Evolutionary conservation across 306 rosid genomes (phyloP).

Genomic region (Cucumis melo): DNA sequence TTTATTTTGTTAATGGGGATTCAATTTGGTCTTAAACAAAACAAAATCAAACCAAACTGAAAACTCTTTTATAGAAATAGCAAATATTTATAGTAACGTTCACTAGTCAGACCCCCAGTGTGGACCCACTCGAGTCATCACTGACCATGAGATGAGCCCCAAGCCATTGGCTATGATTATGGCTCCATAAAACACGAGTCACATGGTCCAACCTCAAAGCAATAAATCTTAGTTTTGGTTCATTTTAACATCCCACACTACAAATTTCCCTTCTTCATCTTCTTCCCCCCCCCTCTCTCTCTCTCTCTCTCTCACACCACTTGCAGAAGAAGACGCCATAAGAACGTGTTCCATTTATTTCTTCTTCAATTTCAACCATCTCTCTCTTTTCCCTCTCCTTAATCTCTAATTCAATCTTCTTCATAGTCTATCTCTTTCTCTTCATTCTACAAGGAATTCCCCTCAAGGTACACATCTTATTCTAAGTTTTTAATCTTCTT

Average conservation of each 20-base stretch:
- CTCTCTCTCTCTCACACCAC: constrained; percentile 17
- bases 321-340: constrained; percentile 16
- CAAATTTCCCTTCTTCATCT: constrained; percentile 16
- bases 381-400: constrained; percentile 2
- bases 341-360: constrained; percentile 37
- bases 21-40: no score
- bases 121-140: neutral
- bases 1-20: no score
- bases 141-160: neutral
- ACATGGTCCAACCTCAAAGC: neutral
- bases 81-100: no score
- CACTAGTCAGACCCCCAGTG: neutral
- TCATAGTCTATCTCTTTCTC: neutral
- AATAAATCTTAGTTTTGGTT: constrained; percentile 13
- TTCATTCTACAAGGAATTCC: neutral
- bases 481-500: neutral
- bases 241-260: constrained; percentile 16
- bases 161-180: neutral
- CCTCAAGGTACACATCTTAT: neutral
- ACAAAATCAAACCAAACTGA: no score
- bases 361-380: neutral
- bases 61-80: no score
- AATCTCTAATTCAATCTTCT: neutral
- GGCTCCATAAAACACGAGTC: neutral
- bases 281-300: neutral